These are phyloP conservation scores for Ganoderma sinense DNA, from an alignment of 1,284 basidiomycete genomes.

Conservation along the genomic window DNA sequence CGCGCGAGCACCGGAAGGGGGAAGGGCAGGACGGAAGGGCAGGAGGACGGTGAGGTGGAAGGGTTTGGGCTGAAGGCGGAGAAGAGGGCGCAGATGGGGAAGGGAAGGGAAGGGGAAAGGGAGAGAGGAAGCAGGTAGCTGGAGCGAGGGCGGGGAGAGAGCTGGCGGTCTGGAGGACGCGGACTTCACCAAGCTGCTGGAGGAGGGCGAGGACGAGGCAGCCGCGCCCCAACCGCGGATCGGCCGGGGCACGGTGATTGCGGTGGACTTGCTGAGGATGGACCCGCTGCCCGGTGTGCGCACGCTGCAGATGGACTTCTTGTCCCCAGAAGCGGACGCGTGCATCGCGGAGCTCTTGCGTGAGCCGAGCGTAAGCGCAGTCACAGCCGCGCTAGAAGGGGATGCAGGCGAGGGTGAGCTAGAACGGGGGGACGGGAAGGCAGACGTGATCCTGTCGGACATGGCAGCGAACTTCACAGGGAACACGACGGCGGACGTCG, in stretches of 20 bases:
- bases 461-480: constrained; percentile 81
- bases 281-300: constrained; percentile 72
- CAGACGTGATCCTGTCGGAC: constrained; percentile 79
- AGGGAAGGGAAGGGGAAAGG: neutral
- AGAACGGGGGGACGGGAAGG: constrained; percentile 50
- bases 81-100: constrained; percentile 1
- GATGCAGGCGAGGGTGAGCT: neutral
- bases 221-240: constrained; percentile 1
- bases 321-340: constrained; percentile 60
- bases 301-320: constrained; percentile 78
- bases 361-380: neutral
- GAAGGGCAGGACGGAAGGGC: constrained; percentile 10
- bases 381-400: neutral
- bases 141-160: constrained; percentile 13
- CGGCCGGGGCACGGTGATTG: constrained; percentile 67
- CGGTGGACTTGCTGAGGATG: constrained; percentile 79
- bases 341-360: constrained; percentile 57
- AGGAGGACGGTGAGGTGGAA: neutral
- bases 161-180: constrained; percentile 7
- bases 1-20: neutral
- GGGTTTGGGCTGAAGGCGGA: constrained; percentile 26
- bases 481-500: constrained; percentile 63
- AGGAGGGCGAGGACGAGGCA: constrained; percentile 8
- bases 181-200: constrained; percentile 19
- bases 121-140: neutral